Conservation (phyloP, 148 eudicot species). For the Amaranthus palmeri region DNA sequence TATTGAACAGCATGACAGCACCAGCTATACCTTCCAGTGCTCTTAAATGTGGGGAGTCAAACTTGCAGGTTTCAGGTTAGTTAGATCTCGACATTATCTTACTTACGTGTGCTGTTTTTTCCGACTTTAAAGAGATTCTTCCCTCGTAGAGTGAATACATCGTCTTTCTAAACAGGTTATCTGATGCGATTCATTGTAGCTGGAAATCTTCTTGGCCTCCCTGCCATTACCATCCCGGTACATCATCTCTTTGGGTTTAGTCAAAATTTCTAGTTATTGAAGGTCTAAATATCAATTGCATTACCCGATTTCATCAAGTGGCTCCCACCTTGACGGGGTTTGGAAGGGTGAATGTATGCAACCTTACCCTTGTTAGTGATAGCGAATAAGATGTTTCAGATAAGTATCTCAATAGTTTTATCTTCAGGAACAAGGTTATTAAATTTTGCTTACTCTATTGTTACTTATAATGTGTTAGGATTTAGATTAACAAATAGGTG, state of each 20-base stretch:
- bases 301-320: no score
- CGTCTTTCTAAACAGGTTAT: slow-evolving; percentile 42
- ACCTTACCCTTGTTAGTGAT: no score
- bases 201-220: slow-evolving; percentile 89
- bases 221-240: slow-evolving; percentile 90
- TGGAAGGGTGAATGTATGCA: no score
- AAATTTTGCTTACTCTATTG: no score
- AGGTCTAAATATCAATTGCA: no score
- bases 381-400: no score
- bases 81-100: slow-evolving; percentile 5
- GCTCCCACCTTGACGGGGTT: no score
- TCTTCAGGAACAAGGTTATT: no score
- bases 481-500: no score
- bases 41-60: slow-evolving; percentile 68
- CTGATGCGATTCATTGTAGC: slow-evolving; percentile 82
- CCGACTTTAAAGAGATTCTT: background rate
- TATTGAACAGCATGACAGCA: slow-evolving; percentile 82
- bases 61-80: slow-evolving; percentile 79
- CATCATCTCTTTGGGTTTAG: slow-evolving; percentile 22
- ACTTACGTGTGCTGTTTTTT: background rate
- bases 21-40: slow-evolving; percentile 74
- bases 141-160: slow-evolving; percentile 1
- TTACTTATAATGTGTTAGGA: no score
- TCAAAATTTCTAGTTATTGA: background rate
- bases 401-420: no score